Evolutionary conservation across 1,284 basidiomycete species (phyloP), one percentile per base, ranked within the genome.

Genomic region (Ceratobasidium sp.): DNA sequence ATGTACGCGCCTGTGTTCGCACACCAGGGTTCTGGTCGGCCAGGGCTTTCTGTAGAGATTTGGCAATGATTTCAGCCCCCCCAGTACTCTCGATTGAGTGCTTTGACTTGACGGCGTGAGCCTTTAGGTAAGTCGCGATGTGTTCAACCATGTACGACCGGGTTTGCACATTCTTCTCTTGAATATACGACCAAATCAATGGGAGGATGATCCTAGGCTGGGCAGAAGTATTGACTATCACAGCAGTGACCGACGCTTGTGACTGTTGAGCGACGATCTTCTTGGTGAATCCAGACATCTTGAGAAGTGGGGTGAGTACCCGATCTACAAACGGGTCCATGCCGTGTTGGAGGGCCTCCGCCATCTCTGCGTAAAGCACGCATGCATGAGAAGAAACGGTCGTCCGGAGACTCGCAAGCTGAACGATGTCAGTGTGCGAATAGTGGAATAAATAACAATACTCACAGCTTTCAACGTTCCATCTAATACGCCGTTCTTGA

Each of bases 231-330:
- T 93, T 84, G 9, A 85, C 85, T 47, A 99, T 88, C 76, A 99
- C 87, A 4, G 87, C 85, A 0, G 88, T 86, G 1, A 94, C 88
- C 0, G 90, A 87, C 6, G 87, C 85, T 81, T 99, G 98, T 0
- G 96, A 95, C 73, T 92, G 91, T 74, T 94, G 91, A 14, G 94
- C 95, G 44, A 92, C 90, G 59, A 99, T 91, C 81, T 96, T 98
- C 84, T 99, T 99, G n/a, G 97, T 99, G 75, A 95, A 91, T 7
- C 91, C 91, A 31, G 94, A 91, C 94, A 99, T 94, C 78, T 90
- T 90, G 44, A 97, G 86, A 7, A 98, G 87, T 76, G 92, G 88
- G 11, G 89, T 87, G 67, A 97, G 85, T 2, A 98, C 81, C 0
- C 86, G 81, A 72, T 98, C 97, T 79, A 90, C 91, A 77, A 92